Evolutionary conservation across 2,329 filamentous ascomycete genomes (phyloP).

Genomic region (Geoglossum cookeanum): DNA sequence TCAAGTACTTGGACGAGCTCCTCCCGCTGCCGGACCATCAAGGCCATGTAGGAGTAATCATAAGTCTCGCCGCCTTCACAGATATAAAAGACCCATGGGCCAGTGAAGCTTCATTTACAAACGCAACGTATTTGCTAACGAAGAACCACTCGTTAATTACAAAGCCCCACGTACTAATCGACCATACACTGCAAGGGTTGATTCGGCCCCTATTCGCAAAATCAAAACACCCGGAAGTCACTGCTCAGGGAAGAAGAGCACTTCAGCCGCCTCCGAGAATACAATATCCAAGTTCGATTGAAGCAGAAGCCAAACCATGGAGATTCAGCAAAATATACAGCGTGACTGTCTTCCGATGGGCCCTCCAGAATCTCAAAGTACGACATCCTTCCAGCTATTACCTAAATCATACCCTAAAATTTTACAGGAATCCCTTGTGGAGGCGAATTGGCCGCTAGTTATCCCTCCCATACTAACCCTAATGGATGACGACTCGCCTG

Average conservation of each 20-base stretch:
- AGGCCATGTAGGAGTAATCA: conserved; percentile 1
- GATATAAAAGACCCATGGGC: conserved; percentile 9
- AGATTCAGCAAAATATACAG: conserved; percentile 34
- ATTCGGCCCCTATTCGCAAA: conserved; percentile 49
- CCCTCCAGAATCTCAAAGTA: conserved; percentile 32
- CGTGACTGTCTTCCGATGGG: conserved; percentile 42
- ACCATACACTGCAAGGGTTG: conserved; percentile 40
- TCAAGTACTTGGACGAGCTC: neutral
- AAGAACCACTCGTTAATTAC: conserved; percentile 12
- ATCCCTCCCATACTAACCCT: conserved; percentile 52
- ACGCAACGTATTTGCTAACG: conserved; percentile 3
- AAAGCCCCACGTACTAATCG: conserved; percentile 13
- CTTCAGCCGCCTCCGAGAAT: conserved; percentile 24
- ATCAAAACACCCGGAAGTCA: conserved; percentile 33
- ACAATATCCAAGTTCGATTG: conserved; percentile 20
- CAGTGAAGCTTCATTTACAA: neutral
- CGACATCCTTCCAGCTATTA: conserved; percentile 1
- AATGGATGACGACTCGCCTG: conserved; percentile 39
- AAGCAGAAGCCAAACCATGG: conserved; percentile 36
- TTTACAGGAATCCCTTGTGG: conserved; percentile 25
- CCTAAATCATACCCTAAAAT: neutral
- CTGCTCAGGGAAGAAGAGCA: conserved; percentile 36
- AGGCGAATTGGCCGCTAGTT: conserved; percentile 45
- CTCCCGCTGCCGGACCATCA: neutral
- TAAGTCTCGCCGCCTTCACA: conserved; percentile 10